Conservation (phyloP, 305 asterid species). For the Fraxinus platypoda region DNA sequence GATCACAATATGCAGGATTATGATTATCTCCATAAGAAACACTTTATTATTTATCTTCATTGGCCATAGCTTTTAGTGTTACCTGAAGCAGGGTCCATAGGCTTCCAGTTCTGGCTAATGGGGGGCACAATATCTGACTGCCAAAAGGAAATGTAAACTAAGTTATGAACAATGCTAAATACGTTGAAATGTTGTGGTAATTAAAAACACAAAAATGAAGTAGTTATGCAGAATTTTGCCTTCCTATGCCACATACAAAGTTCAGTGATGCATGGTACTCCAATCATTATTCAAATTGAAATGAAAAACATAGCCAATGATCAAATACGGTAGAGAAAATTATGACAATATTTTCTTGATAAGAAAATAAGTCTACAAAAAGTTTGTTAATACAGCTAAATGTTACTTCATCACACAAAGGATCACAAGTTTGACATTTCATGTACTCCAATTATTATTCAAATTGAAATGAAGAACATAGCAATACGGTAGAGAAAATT, state of each 20-base stretch:
- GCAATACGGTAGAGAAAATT: neutral
- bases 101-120: constrained; percentile 25
- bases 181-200: neutral
- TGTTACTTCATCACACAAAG: neutral
- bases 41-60: neutral
- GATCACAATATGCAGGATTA: neutral
- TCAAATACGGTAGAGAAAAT: neutral
- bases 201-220: neutral
- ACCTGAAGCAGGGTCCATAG: constrained; percentile 27
- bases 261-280: neutral
- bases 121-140: constrained; percentile 20
- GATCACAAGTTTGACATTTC: neutral
- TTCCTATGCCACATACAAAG: neutral
- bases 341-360: neutral
- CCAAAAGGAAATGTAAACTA: constrained; percentile 4
- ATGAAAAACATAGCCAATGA: neutral
- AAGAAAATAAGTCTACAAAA: neutral
- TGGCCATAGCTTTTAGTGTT: neutral
- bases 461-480: neutral
- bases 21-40: neutral
- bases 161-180: neutral
- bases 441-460: neutral
- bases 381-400: neutral
- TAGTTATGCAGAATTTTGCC: neutral
- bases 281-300: neutral